Conservation (phyloP, 305 asterid species). For the Fraxinus nigra region DNA sequence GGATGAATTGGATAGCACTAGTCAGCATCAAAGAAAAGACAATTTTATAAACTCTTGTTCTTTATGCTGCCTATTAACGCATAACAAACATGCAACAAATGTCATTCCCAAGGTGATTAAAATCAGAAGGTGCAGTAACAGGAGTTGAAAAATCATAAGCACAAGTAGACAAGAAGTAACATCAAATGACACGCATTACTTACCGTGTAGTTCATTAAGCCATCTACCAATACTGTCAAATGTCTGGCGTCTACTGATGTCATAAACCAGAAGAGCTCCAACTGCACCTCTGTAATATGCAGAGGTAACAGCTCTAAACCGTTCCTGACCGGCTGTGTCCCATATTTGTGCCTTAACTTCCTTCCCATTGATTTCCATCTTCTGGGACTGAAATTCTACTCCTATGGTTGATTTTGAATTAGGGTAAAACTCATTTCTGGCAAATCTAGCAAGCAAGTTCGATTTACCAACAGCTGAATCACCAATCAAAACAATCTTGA, state of each 20-base stretch:
- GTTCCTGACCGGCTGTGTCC: constrained; percentile 64
- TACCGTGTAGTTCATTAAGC: constrained; percentile 56
- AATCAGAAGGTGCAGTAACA: not conserved
- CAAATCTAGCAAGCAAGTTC: constrained; percentile 78
- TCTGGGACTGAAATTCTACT: constrained; percentile 82
- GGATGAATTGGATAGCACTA: not conserved
- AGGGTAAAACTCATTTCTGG: constrained; percentile 68
- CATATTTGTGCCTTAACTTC: constrained; percentile 71
- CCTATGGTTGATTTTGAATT: constrained; percentile 85
- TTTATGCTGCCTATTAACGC: not conserved
- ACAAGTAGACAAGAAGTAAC: not conserved
- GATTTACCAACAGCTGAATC: constrained; percentile 92
- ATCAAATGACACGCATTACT: constrained; percentile 3
- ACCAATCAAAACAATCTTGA: constrained; percentile 80
- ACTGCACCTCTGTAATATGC: constrained; percentile 69
- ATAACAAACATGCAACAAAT: not conserved
- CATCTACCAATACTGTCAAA: constrained; percentile 45
- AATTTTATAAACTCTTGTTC: not conserved
- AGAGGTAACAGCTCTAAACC: constrained; percentile 63
- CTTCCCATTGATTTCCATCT: constrained; percentile 61
- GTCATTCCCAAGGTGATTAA: not conserved
- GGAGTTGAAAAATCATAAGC: not conserved
- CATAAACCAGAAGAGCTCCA: constrained; percentile 61
- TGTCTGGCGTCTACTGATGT: constrained; percentile 52
- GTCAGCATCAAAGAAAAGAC: not conserved